These are phyloP conservation scores for Microcyclospora pomicola DNA, from an alignment of 2,329 filamentous ascomycete genomes.

Conservation along the genomic window DNA sequence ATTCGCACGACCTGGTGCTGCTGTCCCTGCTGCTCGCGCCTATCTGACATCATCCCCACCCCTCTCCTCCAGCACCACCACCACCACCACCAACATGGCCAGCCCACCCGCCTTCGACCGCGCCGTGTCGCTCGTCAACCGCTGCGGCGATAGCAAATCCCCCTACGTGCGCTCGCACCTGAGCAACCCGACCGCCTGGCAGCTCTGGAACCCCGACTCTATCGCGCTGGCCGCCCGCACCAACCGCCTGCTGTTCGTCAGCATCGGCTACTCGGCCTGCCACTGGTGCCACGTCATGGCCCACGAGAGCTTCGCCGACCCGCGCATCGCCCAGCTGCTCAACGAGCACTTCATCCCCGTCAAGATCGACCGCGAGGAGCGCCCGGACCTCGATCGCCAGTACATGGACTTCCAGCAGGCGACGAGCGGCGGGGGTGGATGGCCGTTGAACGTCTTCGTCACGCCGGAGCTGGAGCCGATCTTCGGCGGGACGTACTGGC, in stretches of 20 bases:
- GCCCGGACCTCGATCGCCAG: conserved; percentile 84
- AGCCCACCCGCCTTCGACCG: conserved; percentile 5
- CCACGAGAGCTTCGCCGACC: conserved; percentile 77
- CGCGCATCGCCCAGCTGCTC: conserved; percentile 64
- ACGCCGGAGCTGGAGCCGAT: conserved; percentile 87
- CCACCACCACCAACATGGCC: conserved; percentile 7
- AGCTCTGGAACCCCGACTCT: conserved; percentile 67
- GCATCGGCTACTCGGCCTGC: conserved; percentile 89
- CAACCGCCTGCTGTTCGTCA: conserved; percentile 83
- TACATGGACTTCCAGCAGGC: conserved; percentile 99
- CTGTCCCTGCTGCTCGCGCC: no score
- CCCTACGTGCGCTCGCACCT: conserved; percentile 61
- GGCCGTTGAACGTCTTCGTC: conserved; percentile 93
- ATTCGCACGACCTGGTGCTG: no score
- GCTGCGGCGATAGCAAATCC: conserved; percentile 47
- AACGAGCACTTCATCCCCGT: conserved; percentile 84
- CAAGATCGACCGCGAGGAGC: conserved; percentile 84
- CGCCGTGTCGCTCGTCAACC: conserved; percentile 31
- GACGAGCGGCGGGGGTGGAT: conserved; percentile 77
- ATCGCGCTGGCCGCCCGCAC: conserved; percentile 62
- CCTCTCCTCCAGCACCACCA: no score
- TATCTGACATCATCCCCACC: not conserved
- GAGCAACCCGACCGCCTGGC: conserved; percentile 80
- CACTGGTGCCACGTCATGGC: conserved; percentile 90
- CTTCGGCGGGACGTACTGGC: conserved; percentile 94